These are phyloP conservation scores for Lichtheimia ornata DNA, from an alignment of 371 early-diverging fungal genomes.

Conservation along the genomic window DNA sequence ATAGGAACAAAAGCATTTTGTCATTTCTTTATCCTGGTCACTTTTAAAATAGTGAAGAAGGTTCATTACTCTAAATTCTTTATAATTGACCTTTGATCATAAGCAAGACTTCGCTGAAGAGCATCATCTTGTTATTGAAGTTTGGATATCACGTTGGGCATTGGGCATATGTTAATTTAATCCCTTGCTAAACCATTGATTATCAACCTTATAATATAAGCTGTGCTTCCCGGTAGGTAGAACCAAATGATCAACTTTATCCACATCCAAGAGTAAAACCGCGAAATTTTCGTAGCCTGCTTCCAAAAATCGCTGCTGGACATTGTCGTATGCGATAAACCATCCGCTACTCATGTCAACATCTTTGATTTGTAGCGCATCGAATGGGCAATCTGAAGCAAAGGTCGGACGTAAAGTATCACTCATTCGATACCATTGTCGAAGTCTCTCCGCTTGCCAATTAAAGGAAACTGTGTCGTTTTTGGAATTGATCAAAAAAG, in stretches of 20 bases:
- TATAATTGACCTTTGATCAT: too few species aligned
- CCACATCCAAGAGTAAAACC: slow-evolving; percentile 29
- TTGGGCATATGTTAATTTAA: too few species aligned
- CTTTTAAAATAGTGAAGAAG: too few species aligned
- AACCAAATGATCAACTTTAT: slow-evolving; percentile 23
- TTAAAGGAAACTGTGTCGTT: slow-evolving; percentile 18
- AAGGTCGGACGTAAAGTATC: slow-evolving; percentile 32
- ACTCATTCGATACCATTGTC: slow-evolving; percentile 25
- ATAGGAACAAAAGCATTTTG: too few species aligned
- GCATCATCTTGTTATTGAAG: too few species aligned
- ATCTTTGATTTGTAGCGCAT: slow-evolving; percentile 16
- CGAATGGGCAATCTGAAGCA: neutral
- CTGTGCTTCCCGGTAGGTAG: slow-evolving; percentile 14
- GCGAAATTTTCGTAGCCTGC: slow-evolving; percentile 32
- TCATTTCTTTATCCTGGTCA: too few species aligned
- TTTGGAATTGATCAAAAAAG: slow-evolving; percentile 1
- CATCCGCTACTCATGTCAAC: slow-evolving; percentile 14
- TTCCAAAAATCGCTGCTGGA: slow-evolving; percentile 21
- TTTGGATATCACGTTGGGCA: too few species aligned
- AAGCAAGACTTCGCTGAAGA: too few species aligned
- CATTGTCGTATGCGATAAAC: slow-evolving; percentile 14
- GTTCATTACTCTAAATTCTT: too few species aligned
- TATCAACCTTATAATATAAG: neutral
- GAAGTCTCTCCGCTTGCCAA: slow-evolving; percentile 37
- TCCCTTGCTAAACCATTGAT: neutral